Percentiles rank a stretch among this genome's conserved stretches.
phyloP scores from a whole-genome alignment of 1,284 basidiomycete genomes.

The Ceratobasidium sp. region DNA sequence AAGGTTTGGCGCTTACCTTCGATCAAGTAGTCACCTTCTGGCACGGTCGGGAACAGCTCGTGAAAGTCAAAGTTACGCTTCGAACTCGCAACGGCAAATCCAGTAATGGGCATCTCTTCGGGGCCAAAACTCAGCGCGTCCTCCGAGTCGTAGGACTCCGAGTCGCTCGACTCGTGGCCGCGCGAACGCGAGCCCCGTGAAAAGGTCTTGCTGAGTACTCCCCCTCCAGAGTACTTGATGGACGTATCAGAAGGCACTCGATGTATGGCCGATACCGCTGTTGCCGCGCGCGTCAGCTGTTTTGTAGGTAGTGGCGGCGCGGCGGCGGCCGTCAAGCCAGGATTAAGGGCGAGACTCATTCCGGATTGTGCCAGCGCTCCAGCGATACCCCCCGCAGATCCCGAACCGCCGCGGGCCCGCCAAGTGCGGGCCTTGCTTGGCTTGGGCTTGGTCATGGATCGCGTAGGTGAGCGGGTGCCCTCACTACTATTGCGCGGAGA shows the following conservation, averaged over 20 bases:
- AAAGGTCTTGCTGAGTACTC: conserved; percentile 42
- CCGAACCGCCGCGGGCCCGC: conserved; percentile 21
- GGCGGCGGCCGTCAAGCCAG: conserved; percentile 55
- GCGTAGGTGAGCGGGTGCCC: conserved; percentile 28
- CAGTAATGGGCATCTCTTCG: conserved; percentile 75
- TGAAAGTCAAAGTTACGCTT: conserved; percentile 97
- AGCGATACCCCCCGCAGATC: conserved; percentile 60
- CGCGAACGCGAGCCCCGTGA: conserved; percentile 42
- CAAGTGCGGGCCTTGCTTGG: conserved; percentile 17
- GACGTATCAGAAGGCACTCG: conserved; percentile 52
- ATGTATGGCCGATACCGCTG: conserved; percentile 46
- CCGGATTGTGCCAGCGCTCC: conserved; percentile 73
- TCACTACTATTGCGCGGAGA: conserved; percentile 32
- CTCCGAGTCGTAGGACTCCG: conserved; percentile 52
- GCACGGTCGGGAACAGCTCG: conserved; percentile 87
- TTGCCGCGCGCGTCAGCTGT: conserved; percentile 46
- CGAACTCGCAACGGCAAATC: conserved; percentile 95
- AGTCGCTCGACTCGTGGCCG: conserved; percentile 32
- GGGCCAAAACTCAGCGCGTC: conserved; percentile 63
- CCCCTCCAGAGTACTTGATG: conserved; percentile 48
- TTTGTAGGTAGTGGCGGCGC: conserved; percentile 56
- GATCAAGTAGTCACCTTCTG: conserved; percentile 97
- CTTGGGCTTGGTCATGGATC: conserved; percentile 16
- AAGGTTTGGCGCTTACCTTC: conserved; percentile 81
- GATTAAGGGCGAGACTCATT: conserved; percentile 68